These are phyloP conservation scores for Monilinia fructicola DNA, from an alignment of 2,329 filamentous ascomycete genomes.

Conservation along the genomic window DNA sequence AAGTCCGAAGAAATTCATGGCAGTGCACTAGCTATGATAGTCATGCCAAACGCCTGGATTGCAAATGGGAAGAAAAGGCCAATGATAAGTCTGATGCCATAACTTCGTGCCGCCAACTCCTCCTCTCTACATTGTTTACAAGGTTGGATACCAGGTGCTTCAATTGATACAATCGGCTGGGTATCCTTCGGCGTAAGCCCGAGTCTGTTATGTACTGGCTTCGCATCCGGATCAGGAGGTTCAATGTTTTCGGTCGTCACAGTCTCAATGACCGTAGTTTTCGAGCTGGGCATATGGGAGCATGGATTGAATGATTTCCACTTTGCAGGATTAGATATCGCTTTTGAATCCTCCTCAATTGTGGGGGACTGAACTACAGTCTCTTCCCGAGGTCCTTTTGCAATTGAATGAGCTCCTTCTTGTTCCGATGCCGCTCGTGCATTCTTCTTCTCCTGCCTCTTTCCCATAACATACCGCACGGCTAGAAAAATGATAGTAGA, in stretches of 20 bases:
- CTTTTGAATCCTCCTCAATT: neutral
- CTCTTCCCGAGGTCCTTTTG: neutral
- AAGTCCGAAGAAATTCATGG: conserved; percentile 66
- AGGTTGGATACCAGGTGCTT: neutral
- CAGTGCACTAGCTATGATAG: conserved; percentile 61
- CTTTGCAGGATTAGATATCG: neutral
- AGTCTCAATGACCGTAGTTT: neutral
- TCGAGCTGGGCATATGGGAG: neutral
- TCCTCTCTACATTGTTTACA: conserved; percentile 32
- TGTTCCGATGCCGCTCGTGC: neutral
- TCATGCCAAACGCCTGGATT: conserved; percentile 62
- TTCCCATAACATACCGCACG: neutral
- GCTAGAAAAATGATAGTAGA: neutral
- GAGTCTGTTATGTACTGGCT: neutral
- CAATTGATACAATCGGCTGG: too few species aligned
- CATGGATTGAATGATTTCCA: neutral
- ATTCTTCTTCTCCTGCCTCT: neutral
- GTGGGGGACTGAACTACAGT: neutral
- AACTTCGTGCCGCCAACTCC: conserved; percentile 42
- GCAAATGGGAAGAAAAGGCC: conserved; percentile 61
- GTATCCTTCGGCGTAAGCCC: neutral
- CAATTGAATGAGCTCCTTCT: neutral
- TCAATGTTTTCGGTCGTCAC: neutral
- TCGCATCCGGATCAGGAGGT: neutral
- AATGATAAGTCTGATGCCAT: conserved; percentile 59